phyloP scores from a whole-genome alignment of 345 rosid genomes.

The Rhizophora mangle region DNA sequence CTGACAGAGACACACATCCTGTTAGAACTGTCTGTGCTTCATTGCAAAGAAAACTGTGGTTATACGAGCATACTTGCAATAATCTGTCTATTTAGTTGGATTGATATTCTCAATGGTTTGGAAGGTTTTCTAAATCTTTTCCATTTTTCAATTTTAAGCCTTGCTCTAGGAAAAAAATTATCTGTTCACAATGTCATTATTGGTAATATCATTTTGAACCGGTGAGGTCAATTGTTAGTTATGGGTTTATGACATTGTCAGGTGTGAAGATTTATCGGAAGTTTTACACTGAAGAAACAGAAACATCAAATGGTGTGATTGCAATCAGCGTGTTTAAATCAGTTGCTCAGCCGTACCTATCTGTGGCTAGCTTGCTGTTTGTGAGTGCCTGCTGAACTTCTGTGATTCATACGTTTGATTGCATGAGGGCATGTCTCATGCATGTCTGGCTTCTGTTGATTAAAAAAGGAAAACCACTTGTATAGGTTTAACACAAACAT shows the following conservation, averaged over 20 bases:
- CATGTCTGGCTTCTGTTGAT: no score
- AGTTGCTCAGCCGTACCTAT: slow-evolving; percentile 50
- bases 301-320: slow-evolving; percentile 61
- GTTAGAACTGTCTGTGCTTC: no score
- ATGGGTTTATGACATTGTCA: slow-evolving; percentile 8
- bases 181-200: background rate
- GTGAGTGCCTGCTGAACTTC: slow-evolving; percentile 42
- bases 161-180: background rate
- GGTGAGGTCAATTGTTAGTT: background rate
- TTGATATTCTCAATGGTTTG: background rate
- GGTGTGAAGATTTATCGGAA: slow-evolving; percentile 62
- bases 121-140: background rate
- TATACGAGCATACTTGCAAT: no score
- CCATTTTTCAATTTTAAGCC: background rate
- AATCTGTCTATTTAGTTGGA: background rate
- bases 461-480: background rate
- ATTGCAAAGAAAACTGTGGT: no score
- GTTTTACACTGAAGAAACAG: slow-evolving; percentile 67
- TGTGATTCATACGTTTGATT: background rate
- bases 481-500: background rate
- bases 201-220: background rate
- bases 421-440: background rate
- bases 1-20: no score
- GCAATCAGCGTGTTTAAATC: slow-evolving; percentile 49
- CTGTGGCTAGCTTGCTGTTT: slow-evolving; percentile 52